Evolutionary conservation across 306 rosid species (phyloP), one percentile per base, ranked within the genome.

Genomic region (Cyamopsis tetragonoloba): DNA sequence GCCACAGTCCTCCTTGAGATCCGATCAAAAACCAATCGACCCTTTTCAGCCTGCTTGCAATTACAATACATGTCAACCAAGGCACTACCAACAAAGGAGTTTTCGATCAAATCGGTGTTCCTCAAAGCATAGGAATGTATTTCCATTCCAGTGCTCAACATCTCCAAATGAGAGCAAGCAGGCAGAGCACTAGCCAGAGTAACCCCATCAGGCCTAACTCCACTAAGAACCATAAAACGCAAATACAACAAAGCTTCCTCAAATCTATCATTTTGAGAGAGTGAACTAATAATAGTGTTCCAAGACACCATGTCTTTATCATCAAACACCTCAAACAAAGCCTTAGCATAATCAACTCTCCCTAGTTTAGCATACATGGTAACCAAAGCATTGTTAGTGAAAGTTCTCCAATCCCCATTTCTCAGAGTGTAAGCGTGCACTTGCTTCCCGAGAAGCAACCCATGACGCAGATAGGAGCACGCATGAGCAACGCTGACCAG

Each of bases 11-110:
- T 48, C 48, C 76, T 83, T 72, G 19, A 43, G 14, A 81, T 57
- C 6, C 82, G 70, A 22, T 91, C 54, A 38, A 91, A 91, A 70
- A 91, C 88, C 44, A 41, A 55, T 10, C 84, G 69, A 73, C 92
- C 97, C 62, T 66, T 82, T 24, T 67, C 74, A 44, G 83, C 79
- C 68, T 65, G 71, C 68, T 59, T 76, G 72, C 92, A 91, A 60
- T 91, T 91, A 68, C 96, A 86, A 66, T 91, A 91, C 97, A 91
- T 88, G 81, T 91, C 96, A 80, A 84, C 85, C 73, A 91, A 81
- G 54, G 96, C 97, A 67, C 87, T 84, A 1, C 87, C 87, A 76
- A 88, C 89, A 68, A 81, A 88, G 7, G 89, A 82, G 66, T 91
- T 91, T 51, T 70, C 85, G 39, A 76, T 55, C 71, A 88, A 77